phyloP scores from a whole-genome alignment of 306 rosid species.

The Geum urbanum region DNA sequence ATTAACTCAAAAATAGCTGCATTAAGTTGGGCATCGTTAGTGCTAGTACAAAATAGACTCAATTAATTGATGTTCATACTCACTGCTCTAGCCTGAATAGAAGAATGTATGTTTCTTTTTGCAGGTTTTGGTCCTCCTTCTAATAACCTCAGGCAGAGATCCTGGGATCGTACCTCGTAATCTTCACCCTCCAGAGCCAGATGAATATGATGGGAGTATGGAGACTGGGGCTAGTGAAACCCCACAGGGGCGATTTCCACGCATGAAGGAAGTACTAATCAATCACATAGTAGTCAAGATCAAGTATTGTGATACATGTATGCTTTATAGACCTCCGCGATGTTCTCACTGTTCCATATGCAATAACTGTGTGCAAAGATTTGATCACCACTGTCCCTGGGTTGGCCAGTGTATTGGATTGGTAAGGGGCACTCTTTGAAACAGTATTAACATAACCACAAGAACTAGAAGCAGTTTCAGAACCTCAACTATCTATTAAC shows the following conservation, averaged over 20 bases:
- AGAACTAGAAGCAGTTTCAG: background rate
- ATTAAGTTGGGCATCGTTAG: background rate
- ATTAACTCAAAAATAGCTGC: background rate
- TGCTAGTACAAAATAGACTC: background rate
- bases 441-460: background rate
- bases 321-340: slow-evolving; percentile 41
- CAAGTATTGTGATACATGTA: slow-evolving; percentile 40
- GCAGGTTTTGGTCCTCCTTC: slow-evolving; percentile 34
- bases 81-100: slow-evolving; percentile 3
- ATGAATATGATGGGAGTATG: slow-evolving; percentile 30
- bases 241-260: slow-evolving; percentile 25
- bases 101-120: background rate
- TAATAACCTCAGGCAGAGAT: slow-evolving; percentile 35
- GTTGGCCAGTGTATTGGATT: slow-evolving; percentile 41
- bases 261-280: slow-evolving; percentile 29
- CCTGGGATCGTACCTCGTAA: slow-evolving; percentile 40
- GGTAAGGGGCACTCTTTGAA: slow-evolving; percentile 12
- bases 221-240: slow-evolving; percentile 24
- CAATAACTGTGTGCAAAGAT: slow-evolving; percentile 35
- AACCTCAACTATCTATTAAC: background rate
- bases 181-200: slow-evolving; percentile 36
- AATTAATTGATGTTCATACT: background rate
- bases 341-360: slow-evolving; percentile 43
- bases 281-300: slow-evolving; percentile 31
- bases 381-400: slow-evolving; percentile 44